phyloP scores from a whole-genome alignment of 1,284 basidiomycete species.

The Ustilago xerochloae region DNA sequence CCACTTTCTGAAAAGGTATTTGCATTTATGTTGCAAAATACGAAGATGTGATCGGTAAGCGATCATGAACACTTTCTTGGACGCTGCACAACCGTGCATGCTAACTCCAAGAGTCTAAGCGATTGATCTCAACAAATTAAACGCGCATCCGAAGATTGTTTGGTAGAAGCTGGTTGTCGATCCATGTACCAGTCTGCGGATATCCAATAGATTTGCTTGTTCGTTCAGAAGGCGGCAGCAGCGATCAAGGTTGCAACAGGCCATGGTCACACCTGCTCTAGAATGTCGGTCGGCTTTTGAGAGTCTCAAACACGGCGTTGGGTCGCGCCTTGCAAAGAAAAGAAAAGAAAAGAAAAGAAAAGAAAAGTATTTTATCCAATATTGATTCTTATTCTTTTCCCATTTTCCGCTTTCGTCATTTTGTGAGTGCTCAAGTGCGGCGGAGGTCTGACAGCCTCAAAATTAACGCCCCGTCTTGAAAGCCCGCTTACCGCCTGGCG shows the following conservation, averaged over 20 bases:
- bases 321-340: not conserved
- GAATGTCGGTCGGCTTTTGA: not conserved
- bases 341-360: not conserved
- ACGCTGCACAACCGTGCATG: no score
- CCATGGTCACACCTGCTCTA: not conserved
- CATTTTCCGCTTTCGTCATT: conserved; percentile 18
- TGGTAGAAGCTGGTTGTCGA: no score
- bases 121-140: no score
- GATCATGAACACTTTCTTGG: no score
- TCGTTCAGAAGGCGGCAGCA: not conserved
- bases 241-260: not conserved
- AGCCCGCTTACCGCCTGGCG: conserved; percentile 13
- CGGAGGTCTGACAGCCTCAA: conserved; percentile 18
- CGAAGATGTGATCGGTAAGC: not conserved
- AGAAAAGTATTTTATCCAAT: not conserved
- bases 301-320: conserved; percentile 1
- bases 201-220: no score
- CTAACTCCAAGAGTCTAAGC: no score
- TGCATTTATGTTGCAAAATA: not conserved
- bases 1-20: no score
- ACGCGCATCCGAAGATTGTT: no score
- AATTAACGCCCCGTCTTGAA: conserved; percentile 8
- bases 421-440: not conserved
- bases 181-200: no score
- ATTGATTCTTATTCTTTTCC: not conserved